A percentile compares a stretch with the other conserved stretches of the same genome.
Conservation (phyloP, 257 asterid species). For the Gentiana macrophylla region DNA sequence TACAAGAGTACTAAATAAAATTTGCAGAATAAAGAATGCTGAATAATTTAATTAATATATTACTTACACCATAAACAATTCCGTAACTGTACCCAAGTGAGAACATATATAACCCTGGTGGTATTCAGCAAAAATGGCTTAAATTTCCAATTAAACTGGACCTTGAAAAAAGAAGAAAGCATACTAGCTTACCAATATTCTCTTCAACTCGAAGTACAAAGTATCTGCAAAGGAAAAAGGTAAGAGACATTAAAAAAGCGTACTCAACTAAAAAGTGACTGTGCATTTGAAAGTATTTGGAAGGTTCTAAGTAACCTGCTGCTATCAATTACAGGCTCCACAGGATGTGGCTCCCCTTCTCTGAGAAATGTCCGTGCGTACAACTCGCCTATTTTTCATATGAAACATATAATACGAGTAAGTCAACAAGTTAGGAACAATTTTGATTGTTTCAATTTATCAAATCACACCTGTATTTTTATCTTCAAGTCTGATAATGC, state of each 20-base stretch:
- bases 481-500: conserved; percentile 87
- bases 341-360: conserved; percentile 98
- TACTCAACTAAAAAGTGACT: neutral
- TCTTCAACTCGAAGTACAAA: conserved; percentile 95
- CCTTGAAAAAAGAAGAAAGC: conserved; percentile 10
- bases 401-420: conserved; percentile 1
- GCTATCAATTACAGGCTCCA: conserved; percentile 96
- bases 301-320: conserved; percentile 52
- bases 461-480: conserved; percentile 73
- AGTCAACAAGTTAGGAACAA: conserved; percentile 1
- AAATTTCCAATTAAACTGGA: neutral
- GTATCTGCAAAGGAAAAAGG: conserved; percentile 46
- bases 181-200: conserved; percentile 53
- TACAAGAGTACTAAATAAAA: too few species aligned
- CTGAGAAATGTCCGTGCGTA: conserved; percentile 95
- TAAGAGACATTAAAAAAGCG: neutral
- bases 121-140: too few species aligned
- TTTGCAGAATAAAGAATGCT: too few species aligned
- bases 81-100: too few species aligned
- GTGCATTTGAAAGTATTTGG: conserved; percentile 4
- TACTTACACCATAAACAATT: too few species aligned
- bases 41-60: too few species aligned
- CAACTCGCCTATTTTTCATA: conserved; percentile 56
- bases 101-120: too few species aligned
- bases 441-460: conserved; percentile 3